phyloP scores from a whole-genome alignment of 2,329 filamentous ascomycete species.

The Sordariomycetes sp. region DNA sequence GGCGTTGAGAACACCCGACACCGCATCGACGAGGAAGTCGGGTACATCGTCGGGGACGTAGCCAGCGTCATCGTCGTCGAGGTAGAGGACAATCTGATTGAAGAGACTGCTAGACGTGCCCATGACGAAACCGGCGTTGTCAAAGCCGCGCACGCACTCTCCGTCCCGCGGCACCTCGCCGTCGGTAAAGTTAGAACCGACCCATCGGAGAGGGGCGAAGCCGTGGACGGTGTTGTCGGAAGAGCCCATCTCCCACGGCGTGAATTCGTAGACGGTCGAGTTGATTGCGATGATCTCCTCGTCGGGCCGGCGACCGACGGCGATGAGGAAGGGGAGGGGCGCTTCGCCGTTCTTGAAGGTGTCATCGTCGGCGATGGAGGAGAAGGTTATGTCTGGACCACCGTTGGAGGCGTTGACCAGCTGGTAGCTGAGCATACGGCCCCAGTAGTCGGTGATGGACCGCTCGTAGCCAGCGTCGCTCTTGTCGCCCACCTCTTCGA shows the following conservation, averaged over 20 bases:
- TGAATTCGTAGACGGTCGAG: conserved; percentile 56
- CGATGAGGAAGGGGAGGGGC: conserved; percentile 40
- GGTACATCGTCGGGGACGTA: conserved; percentile 42
- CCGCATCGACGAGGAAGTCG: conserved; percentile 29
- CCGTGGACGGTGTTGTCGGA: conserved; percentile 51
- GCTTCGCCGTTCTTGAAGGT: conserved; percentile 30
- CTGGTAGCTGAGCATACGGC: conserved; percentile 77
- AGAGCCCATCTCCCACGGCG: conserved; percentile 56
- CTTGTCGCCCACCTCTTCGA: conserved; percentile 25
- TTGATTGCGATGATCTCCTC: conserved; percentile 38
- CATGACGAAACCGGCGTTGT: conserved; percentile 73
- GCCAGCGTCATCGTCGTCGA: conserved; percentile 37
- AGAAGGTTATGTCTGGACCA: conserved; percentile 71
- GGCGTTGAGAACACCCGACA: conserved; percentile 38
- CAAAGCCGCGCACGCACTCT: conserved; percentile 53
- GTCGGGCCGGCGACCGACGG: conserved; percentile 35
- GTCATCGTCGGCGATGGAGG: conserved; percentile 46
- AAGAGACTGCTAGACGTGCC: conserved; percentile 76
- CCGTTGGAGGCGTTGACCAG: conserved; percentile 69
- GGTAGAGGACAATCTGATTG: conserved; percentile 62
- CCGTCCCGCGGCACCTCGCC: conserved; percentile 37
- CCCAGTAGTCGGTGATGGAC: conserved; percentile 84
- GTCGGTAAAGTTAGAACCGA: conserved; percentile 47
- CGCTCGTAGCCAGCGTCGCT: conserved; percentile 34
- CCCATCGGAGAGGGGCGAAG: conserved; percentile 50